phyloP scores from a whole-genome alignment of 2,329 filamentous ascomycete species.

The Albophoma yamanashiensis region DNA sequence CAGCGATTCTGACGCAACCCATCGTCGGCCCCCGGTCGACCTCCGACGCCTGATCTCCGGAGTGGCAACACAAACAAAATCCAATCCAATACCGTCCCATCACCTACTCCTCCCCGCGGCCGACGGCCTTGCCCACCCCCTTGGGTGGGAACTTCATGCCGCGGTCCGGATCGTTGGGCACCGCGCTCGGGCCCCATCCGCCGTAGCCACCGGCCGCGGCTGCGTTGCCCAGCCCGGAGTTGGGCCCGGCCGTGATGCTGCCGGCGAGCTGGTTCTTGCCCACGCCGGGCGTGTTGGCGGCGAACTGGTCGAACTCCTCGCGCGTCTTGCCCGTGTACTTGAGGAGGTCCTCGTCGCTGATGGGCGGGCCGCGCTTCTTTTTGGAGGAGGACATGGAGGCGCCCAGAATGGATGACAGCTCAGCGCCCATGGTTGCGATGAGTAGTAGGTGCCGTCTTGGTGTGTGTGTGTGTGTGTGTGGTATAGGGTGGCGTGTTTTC shows the following conservation, averaged over 20 bases:
- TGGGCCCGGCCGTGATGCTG: constrained; percentile 16
- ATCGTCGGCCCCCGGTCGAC: no score
- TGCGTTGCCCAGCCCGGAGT: constrained; percentile 18
- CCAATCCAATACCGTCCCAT: background rate
- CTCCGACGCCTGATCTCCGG: no score
- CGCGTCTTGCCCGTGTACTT: constrained; percentile 30
- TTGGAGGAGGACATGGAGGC: background rate
- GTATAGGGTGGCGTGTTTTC: no score
- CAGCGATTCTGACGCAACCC: no score
- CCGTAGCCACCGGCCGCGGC: constrained; percentile 18
- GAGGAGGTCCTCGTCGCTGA: constrained; percentile 26
- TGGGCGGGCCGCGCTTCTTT: constrained; percentile 15
- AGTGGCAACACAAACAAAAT: no score
- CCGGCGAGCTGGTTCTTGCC: constrained; percentile 28
- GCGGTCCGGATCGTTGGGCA: constrained; percentile 12
- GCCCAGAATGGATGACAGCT: background rate
- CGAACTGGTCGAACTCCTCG: constrained; percentile 23
- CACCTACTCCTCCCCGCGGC: background rate
- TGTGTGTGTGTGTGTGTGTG: no score
- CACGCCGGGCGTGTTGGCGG: constrained; percentile 26
- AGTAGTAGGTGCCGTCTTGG: background rate
- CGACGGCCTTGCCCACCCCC: background rate
- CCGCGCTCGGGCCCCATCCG: constrained; percentile 21
- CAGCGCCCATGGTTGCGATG: background rate
- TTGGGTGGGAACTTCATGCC: constrained; percentile 31